These are phyloP conservation scores for Porogramme epimiltina DNA, from an alignment of 1,284 basidiomycete genomes.

Conservation along the genomic window DNA sequence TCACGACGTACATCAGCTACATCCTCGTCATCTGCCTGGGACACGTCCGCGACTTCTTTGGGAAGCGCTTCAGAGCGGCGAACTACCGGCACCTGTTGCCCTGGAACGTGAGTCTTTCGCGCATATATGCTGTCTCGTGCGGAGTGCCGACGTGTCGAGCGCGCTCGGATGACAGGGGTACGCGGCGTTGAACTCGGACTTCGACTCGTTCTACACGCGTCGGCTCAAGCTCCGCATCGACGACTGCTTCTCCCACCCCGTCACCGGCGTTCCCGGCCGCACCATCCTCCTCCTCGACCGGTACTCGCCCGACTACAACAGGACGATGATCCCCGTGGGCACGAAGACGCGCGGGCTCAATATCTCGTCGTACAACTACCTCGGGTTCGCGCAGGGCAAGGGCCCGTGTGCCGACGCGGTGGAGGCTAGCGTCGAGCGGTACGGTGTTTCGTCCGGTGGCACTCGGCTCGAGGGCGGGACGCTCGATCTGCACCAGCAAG, in stretches of 20 bases:
- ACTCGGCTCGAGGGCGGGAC: conserved; percentile 83
- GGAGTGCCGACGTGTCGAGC: conserved; percentile 1
- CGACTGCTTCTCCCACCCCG: conserved; percentile 93
- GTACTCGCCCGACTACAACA: conserved; percentile 81
- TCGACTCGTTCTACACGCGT: conserved; percentile 99
- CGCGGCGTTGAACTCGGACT: conserved; percentile 96
- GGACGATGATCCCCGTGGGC: conserved; percentile 80
- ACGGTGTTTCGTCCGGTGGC: conserved; percentile 82
- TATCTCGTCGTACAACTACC: conserved; percentile 98
- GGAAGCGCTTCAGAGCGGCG: conserved; percentile 78
- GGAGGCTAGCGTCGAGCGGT: conserved; percentile 77
- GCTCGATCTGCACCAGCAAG: conserved; percentile 80
- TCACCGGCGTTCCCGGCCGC: conserved; percentile 94
- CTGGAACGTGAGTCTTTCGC: conserved; percentile 61
- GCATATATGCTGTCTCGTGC: conserved; percentile 8
- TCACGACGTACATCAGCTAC: conserved; percentile 93
- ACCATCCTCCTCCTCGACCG: conserved; percentile 91
- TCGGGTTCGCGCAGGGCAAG: conserved; percentile 94
- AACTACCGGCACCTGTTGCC: conserved; percentile 85
- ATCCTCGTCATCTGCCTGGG: conserved; percentile 88
- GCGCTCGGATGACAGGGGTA: conserved; percentile 66
- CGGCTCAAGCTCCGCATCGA: conserved; percentile 94
- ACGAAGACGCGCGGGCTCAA: conserved; percentile 89
- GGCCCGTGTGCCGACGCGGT: conserved; percentile 95
- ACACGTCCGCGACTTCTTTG: conserved; percentile 94